Base-by-base conservation (phyloP, 176 grass and related monocot species). In the Hordeum marinum region DNA sequence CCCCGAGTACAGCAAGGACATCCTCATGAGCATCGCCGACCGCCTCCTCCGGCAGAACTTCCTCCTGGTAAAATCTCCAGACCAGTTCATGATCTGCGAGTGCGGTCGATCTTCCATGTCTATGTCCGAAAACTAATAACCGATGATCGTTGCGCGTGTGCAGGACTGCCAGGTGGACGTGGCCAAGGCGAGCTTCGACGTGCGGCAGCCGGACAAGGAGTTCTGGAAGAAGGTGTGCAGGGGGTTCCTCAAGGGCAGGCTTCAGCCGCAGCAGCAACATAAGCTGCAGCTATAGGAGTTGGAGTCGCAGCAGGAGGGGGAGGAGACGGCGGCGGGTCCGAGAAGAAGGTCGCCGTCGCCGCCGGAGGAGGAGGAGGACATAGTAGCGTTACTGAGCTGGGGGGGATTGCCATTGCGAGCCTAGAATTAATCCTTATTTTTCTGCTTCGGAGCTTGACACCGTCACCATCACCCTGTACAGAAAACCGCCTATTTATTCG, bases 1-100 rank as follows among this genome's bases (percentile, higher is more conserved):
- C 72, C 95, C 93, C 0, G 95, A 95, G 87, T 95, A 98, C 89
- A 95, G 79, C 79, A 93, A 93, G 84, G 93, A 93, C 88, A 95
- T 98, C 57, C 87, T 98, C 80, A 83, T 91, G 82, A 92, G 92
- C 87, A 86, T 98, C 61, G 69, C 92, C 8, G 87, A 95, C 67
- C 93, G 93, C 21, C 95, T 98, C 76, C 89, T 95, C 48, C 89
- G 64, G 43, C 45, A 48, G 29, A 85, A 93, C 13, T 85, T 92
- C 12, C 89, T 98, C 89, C 90, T 90, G 85, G 92, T 94, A 64
- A 72, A 15, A 8, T 11, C 41, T 43, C 1, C 42, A 45, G 11
- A 45, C 42, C 42, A 13, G 1, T 45, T 45, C 42, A 13, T 13
- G 11, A 4, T 11, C 45, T 46, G 45, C 45, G 14, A 46, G 45